Base-by-base conservation (phyloP, 2,329 filamentous ascomycete genomes). In the Botrytis aclada region DNA sequence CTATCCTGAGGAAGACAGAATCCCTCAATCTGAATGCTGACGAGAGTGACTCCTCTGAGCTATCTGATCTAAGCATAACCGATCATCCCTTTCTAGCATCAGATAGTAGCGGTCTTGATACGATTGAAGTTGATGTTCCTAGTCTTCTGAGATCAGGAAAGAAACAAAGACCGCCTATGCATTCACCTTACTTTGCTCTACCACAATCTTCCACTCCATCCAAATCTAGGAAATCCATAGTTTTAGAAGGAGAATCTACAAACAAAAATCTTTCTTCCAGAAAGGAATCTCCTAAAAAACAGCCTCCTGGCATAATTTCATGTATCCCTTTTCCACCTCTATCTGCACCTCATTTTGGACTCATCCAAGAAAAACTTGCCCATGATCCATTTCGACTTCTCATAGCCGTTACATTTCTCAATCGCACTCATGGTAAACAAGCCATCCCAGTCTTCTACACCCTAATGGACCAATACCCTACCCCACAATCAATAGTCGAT, bases 371-470 rank as follows among this genome's bases (percentile, higher is more conserved):
- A 80, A 87, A 90, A 75, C 87, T 97, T 25, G 89, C 90, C 2
- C 82, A 88, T 67, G 87, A 94, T 72, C 92, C 94, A 0, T 97
- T 97, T 81, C 90, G 90, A 76, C 87, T 98, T 2, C 87, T 97
- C 2, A 85, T 97, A 43, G 94, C 92, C 20, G 90, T 94, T 8
- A 94, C 93, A 0, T 95, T 97, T 78, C 88, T 97, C 43, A 95
- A 95, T 81, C 90, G 92, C 74, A 97, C 94, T 0, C 86, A 88
- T 4, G 95, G 93, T 18, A 87, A 85, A 64, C 86, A 88, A 16
- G 93, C 94, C 6, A 90, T 96, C 41, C 95, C 95, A 0, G 86
- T 92, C 0, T 92, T 97, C 76, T 90, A 90, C 80, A 80, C 85
- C 22, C 84, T 97, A 20, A 91, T 93, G 77, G 83, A 85, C 20